Evolutionary conservation across 495 filamentous ascomycete species (phyloP).

Genomic region (Jackrogersella multiformis): DNA sequence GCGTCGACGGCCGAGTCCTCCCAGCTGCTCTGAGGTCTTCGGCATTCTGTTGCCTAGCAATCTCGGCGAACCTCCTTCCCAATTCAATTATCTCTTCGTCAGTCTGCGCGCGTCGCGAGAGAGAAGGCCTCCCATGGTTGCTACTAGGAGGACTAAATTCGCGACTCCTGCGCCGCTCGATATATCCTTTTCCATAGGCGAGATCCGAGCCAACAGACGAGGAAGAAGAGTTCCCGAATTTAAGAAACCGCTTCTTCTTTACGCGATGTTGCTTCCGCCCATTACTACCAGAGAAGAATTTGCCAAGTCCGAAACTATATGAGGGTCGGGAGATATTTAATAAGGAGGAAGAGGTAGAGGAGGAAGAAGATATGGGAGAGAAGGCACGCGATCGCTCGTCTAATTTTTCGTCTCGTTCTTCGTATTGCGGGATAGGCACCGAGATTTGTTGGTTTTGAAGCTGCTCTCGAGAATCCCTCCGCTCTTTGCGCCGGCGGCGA

Average conservation of each 20-base stretch:
- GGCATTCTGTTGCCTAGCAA: constrained; percentile 55
- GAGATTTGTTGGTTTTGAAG: constrained; percentile 42
- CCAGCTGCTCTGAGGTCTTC: constrained; percentile 55
- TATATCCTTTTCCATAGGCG: constrained; percentile 64
- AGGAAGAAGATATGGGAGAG: constrained; percentile 55
- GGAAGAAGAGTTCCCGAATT: constrained; percentile 57
- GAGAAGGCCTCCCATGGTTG: constrained; percentile 24
- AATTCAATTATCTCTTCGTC: constrained; percentile 61
- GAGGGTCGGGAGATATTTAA: constrained; percentile 56
- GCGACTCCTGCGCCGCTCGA: constrained; percentile 51
- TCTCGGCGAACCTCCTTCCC: constrained; percentile 56
- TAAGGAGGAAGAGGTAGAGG: constrained; percentile 55
- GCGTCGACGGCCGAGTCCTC: constrained; percentile 49
- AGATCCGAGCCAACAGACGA: constrained; percentile 62
- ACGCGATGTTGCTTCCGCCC: constrained; percentile 46
- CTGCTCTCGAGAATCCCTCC: constrained; percentile 57
- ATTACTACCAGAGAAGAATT: constrained; percentile 52
- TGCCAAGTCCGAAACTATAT: constrained; percentile 52
- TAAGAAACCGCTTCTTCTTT: constrained; percentile 56
- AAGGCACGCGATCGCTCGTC: constrained; percentile 48
- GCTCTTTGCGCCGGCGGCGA: constrained; percentile 59
- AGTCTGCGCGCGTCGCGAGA: constrained; percentile 48
- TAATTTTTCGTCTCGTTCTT: constrained; percentile 39
- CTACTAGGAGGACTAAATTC: constrained; percentile 36
- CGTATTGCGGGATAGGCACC: constrained; percentile 15